Base-by-base conservation (phyloP, 805 yeast genomes). In the Metschnikowia lochheadii region DNA sequence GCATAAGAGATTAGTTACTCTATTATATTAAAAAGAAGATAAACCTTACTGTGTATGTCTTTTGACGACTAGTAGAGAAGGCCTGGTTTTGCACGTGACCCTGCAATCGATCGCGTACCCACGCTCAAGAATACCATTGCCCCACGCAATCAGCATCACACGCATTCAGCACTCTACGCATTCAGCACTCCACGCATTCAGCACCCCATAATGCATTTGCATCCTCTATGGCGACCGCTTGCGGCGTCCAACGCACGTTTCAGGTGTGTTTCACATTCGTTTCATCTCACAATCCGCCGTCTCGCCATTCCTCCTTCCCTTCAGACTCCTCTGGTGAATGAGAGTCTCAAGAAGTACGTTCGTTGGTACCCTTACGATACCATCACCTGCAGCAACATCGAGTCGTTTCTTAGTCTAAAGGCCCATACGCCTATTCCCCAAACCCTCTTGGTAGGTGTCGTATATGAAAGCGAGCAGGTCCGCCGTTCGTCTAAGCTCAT, bases 391-490 rank as follows among this genome's bases (percentile, higher is more conserved):
- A 20, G 61, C 36, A 54, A 45, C 51, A 63, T 56, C 43, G 57
- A 51, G 31, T 50, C 46, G 37, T 63, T 31, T 45, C 42, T 51
- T 26, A 42, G 40, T 15, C 52, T 56, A 21, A 41, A 51, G 11
- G 43, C 52, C 11, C 40, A 51, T 38, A 37, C 39, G 13, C 35
- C 35, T 31, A 32, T 50, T 8, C 23, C 55, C 3, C 56, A 61
- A 32, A 51, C 54, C 21, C 54, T 72, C 3, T 59, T 58, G 40
- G 61, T 73, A 13, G 78, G 77, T 0, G 40, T 73, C 2, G 47
- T 68, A 1, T 72, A 73, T 53, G 68, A 65, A 34, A 63, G 63
- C 48, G 64, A 61, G 7, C 26, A 26, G 6, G 49, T 54, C 6
- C 52, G 56, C 14, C 29, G 39, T 7, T 45, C 56, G 2, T 65